Percentiles rank a stretch among this genome's conserved stretches.
phyloP scores from a whole-genome alignment of 805 yeast genomes.

The Pichia membranifaciens region DNA sequence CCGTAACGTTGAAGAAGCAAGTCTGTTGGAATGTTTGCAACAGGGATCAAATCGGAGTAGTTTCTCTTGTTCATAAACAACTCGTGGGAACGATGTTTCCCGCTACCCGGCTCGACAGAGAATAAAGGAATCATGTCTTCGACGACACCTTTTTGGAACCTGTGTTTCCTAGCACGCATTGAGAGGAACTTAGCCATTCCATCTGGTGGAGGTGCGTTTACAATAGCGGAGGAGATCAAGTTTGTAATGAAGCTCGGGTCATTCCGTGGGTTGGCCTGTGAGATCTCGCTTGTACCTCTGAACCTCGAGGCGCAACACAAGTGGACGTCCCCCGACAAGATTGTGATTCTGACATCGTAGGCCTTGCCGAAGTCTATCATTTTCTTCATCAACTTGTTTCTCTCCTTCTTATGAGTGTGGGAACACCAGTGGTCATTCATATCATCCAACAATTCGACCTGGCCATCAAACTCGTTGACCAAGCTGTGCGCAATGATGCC shows the following conservation, averaged over 20 bases:
- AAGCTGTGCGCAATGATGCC: conserved; percentile 65
- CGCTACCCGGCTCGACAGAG: conserved; percentile 50
- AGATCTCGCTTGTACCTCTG: conserved; percentile 44
- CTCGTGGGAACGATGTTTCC: conserved; percentile 34
- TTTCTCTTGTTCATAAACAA: conserved; percentile 60
- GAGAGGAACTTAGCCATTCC: conserved; percentile 72
- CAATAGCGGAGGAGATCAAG: conserved; percentile 83
- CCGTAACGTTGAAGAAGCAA: conserved; percentile 23
- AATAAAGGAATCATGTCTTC: conserved; percentile 83
- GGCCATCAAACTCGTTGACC: conserved; percentile 89
- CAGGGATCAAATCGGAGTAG: conserved; percentile 63
- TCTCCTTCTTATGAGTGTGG: conserved; percentile 74
- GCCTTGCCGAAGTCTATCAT: conserved; percentile 62
- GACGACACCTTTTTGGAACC: conserved; percentile 46
- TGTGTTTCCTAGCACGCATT: conserved; percentile 63
- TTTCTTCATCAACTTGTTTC: conserved; percentile 60
- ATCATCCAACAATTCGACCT: conserved; percentile 86
- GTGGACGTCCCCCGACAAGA: conserved; percentile 92
- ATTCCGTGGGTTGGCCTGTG: conserved; percentile 44
- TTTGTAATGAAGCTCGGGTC: conserved; percentile 79
- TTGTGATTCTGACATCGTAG: conserved; percentile 68
- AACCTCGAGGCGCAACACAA: conserved; percentile 79
- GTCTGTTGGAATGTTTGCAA: conserved; percentile 30
- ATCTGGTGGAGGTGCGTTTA: conserved; percentile 89
- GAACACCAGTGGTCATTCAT: conserved; percentile 97